Base-by-base conservation (phyloP, 306 rosid species). In the Notholithocarpus densiflorus region DNA sequence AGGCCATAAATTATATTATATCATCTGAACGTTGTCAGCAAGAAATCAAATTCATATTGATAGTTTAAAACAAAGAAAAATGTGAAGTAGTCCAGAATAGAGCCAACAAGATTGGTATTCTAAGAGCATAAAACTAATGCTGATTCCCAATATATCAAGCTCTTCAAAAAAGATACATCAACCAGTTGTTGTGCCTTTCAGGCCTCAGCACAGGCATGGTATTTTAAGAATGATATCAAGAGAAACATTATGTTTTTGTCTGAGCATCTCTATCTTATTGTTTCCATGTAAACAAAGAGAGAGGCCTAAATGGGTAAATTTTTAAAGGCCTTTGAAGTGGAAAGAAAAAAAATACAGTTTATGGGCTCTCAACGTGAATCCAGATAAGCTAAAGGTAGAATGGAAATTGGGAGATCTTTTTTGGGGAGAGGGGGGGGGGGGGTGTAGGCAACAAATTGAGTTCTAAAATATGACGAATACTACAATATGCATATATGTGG, bases 21-120 rank as follows among this genome's bases (percentile, higher is more conserved):
- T 27, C 18, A 26, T 62, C 3, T 26, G 37, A 62, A 27, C 18
- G 37, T 62, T 62, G 69, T 15, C 34, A 27, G 34, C 71, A 34
- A 66, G 51, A 66, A 66, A 66, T 34, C 72, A 66, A 48, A 34
- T 66, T 66, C 72, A 15, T 34, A 18, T 66, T 66, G 72, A 34
- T 66, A 9, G 14, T 15, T 7, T n/a, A 34, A 32, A 66, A 13
- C 26, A 2, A 66, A 8, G 7, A 65, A 31, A 65, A 5, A 31
- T 29, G 21, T 18, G 10, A 65, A 15, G 45, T 19, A 45, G 6
- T 34, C 72, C 24, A 66, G 72, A 66, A 66, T 31, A 19, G 52
- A 32, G 52, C 72, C 72, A 19, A 19, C 5, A 66, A 31, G 24
- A 66, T 2, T 34, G n/a, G 24, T 7, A 66, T 66, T 66, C 51